Evolutionary conservation across 345 rosid species (phyloP).

Genomic region (Lagerstroemia speciosa): DNA sequence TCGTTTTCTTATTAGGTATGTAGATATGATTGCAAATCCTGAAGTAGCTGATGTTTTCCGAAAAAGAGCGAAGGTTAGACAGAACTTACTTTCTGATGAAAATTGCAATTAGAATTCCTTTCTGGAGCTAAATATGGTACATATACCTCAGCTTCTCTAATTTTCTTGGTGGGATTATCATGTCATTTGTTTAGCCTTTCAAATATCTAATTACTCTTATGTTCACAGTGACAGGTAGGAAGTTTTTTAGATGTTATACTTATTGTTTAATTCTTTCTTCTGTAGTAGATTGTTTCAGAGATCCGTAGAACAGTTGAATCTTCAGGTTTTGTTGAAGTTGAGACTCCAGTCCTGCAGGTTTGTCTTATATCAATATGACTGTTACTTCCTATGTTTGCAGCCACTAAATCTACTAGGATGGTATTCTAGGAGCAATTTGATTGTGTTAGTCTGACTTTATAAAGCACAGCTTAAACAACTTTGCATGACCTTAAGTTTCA

Average conservation of each 20-base stretch:
- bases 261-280: neutral
- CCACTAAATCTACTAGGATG: too few species aligned
- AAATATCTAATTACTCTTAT: neutral
- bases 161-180: neutral
- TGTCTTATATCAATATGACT: slow-evolving; percentile 18
- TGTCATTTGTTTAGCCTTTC: neutral
- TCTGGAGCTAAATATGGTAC: neutral
- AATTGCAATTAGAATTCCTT: neutral
- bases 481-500: neutral
- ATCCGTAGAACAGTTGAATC: slow-evolving; percentile 79
- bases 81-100: neutral
- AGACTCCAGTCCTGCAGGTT: slow-evolving; percentile 97
- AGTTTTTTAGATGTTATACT: neutral
- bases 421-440: too few species aligned
- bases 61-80: slow-evolving; percentile 78
- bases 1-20: slow-evolving; percentile 42
- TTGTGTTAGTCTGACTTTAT: too few species aligned
- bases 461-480: neutral
- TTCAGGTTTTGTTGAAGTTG: slow-evolving; percentile 79
- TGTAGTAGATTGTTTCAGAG: slow-evolving; percentile 65
- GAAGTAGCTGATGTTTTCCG: slow-evolving; percentile 84
- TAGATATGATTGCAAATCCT: slow-evolving; percentile 92
- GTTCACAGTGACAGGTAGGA: neutral
- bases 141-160: neutral
- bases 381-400: neutral